phyloP scores from a whole-genome alignment of 192 early-diverging fungal genomes.

The Phlyctochytrium planicorne region DNA sequence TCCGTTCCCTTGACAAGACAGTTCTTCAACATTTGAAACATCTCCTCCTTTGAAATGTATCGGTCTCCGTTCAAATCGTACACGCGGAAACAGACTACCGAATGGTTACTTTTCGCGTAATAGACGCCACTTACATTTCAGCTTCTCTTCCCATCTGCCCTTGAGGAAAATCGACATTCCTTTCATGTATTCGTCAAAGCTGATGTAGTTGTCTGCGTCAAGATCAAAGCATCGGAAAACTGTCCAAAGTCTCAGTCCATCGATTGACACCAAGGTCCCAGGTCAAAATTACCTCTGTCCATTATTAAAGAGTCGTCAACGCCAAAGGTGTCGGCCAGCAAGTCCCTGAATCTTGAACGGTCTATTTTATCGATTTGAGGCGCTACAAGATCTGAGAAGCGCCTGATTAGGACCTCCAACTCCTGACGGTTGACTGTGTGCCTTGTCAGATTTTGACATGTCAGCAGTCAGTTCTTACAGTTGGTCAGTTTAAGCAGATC shows the following conservation, averaged over 20 bases:
- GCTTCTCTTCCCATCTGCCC: conserved; percentile 48
- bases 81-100: conserved; percentile 59
- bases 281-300: conserved; percentile 60
- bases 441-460: neutral
- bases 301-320: conserved; percentile 61
- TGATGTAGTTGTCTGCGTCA: conserved; percentile 62
- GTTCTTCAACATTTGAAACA: conserved; percentile 65
- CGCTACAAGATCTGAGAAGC: conserved; percentile 40
- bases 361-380: conserved; percentile 54
- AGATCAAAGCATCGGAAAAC: conserved; percentile 62
- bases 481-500: conserved; percentile 36
- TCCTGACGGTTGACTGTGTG: conserved; percentile 45
- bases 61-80: conserved; percentile 65
- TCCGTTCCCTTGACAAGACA: conserved; percentile 55
- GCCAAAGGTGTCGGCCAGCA: conserved; percentile 58
- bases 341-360: conserved; percentile 52
- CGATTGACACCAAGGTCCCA: conserved; percentile 1
- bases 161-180: conserved; percentile 60
- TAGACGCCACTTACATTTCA: conserved; percentile 39
- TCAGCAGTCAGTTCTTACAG: conserved; percentile 18
- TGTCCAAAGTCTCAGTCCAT: conserved; percentile 8
- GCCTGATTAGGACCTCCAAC: conserved; percentile 41
- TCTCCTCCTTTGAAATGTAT: conserved; percentile 65
- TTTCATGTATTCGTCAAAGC: conserved; percentile 55
- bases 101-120: neutral